Evolutionary conservation across 306 rosid species (phyloP), one percentile per base, ranked within the genome.

Genomic region (Corylus heterophylla): DNA sequence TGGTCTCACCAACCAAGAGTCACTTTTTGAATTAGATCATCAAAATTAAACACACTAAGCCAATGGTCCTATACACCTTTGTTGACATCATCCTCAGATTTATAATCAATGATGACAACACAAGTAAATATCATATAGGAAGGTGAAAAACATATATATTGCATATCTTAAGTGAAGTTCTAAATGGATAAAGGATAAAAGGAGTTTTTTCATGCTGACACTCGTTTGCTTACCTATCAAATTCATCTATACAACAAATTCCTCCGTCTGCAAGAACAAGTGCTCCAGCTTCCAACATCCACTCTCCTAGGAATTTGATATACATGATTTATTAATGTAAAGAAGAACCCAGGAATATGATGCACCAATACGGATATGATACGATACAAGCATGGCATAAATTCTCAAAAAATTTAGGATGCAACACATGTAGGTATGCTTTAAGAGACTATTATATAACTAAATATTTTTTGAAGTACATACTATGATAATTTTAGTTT

Each of bases 261-360:
- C 98, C 97, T 78, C 98, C 98, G 84, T 92, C 98, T 51, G 98
- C 97, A 73, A 94, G 84, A 85, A 94, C 98, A 84, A 94, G 98
- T 67, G 98, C 98, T 56, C 98, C 97, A 77, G 97, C 98, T 86
- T 92, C 98, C 89, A 94, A 79, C 98, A 94, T 89, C 97, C 98
- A 92, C 88, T 94, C 97, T 12, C 98, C 98, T 94, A 37, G 49
- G 72, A 75, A 81, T 79, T 71, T 71, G 81, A 71, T 48, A 79
- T 76, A 54, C 69, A 31, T 44, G 72, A 42, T 50, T 54, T 68
- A 42, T 67, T 39, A 67, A 42, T 9, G 16, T 6, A 42, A 37
- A 14, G 42, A 42, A 67, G 50, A 42, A 67, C 4, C 7, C 10
- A 2, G 9, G 51, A 44, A 37, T 18, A 42, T 17, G 44, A 67